Evolutionary conservation across 352 stramenopile genomes (phyloP).

Genomic region (Globisporangium nunn): DNA sequence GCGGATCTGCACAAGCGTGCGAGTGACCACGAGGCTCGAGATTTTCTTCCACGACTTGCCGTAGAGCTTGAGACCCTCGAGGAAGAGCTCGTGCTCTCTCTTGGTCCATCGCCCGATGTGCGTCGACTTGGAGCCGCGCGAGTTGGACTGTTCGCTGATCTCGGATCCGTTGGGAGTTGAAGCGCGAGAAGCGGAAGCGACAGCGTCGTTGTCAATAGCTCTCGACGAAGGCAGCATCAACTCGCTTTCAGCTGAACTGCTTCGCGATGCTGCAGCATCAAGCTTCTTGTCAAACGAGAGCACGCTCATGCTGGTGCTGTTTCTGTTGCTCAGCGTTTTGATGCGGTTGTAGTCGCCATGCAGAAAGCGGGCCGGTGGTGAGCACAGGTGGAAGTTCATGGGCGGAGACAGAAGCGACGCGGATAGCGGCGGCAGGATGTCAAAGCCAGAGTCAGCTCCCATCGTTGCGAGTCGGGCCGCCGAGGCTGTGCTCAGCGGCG

Average conservation of each 20-base stretch:
- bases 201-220: background rate
- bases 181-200: background rate
- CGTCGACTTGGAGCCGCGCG: conserved; percentile 4
- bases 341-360: conserved; percentile 4
- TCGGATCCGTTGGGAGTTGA: background rate
- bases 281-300: background rate
- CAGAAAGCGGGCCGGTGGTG: conserved; percentile 1
- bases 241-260: background rate
- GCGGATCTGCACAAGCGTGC: conserved; percentile 92
- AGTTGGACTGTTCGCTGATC: background rate
- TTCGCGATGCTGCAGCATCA: background rate
- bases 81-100: conserved; percentile 84
- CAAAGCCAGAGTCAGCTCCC: conserved; percentile 5
- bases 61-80: conserved; percentile 79
- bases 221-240: background rate
- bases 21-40: conserved; percentile 66
- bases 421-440: conserved; percentile 8
- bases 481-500: conserved; percentile 2
- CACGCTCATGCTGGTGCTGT: conserved; percentile 3
- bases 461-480: background rate
- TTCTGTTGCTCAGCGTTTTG: background rate
- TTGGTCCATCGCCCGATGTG: conserved; percentile 86
- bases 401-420: conserved; percentile 9
- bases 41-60: conserved; percentile 92
- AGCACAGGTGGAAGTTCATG: conserved; percentile 2